phyloP scores from a whole-genome alignment of 345 rosid genomes.

The Cochlearia excelsa region DNA sequence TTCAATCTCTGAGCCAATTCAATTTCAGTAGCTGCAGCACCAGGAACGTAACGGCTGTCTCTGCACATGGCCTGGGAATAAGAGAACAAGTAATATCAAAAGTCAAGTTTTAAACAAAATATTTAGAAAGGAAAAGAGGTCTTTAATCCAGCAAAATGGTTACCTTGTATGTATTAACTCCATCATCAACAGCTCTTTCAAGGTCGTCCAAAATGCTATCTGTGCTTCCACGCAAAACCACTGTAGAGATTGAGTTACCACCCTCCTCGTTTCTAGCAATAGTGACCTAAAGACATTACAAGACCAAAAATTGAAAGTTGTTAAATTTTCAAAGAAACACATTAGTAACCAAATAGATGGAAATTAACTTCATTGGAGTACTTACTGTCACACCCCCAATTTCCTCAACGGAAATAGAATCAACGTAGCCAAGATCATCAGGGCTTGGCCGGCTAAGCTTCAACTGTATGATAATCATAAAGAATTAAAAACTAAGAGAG shows the following conservation, averaged over 20 bases:
- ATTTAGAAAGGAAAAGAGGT: neutral
- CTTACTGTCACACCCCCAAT: constrained; percentile 96
- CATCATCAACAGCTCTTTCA: constrained; percentile 99
- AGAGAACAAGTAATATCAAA: constrained; percentile 1
- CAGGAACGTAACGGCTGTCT: constrained; percentile 90
- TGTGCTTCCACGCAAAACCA: constrained; percentile 93
- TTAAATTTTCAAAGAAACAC: neutral
- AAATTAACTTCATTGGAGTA: constrained; percentile 5
- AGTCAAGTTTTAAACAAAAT: neutral
- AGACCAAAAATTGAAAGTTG: neutral
- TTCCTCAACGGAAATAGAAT: constrained; percentile 89
- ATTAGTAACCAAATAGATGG: neutral
- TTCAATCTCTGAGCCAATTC: constrained; percentile 91
- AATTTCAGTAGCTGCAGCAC: constrained; percentile 95
- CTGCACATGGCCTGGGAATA: constrained; percentile 87
- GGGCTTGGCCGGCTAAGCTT: constrained; percentile 86
- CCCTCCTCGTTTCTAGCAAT: constrained; percentile 89
- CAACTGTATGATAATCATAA: constrained; percentile 48
- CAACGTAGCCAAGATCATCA: constrained; percentile 86
- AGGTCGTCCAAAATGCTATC: constrained; percentile 95
- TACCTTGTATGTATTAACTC: constrained; percentile 98
- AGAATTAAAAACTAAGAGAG: constrained; percentile 19
- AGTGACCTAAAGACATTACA: constrained; percentile 55
- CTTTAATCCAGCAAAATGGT: constrained; percentile 9
- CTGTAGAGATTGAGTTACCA: constrained; percentile 82